A percentile compares a stretch with the other conserved stretches of the same genome.
These are phyloP conservation scores for Verticillium zaregamsianum DNA, from an alignment of 2,329 filamentous ascomycete genomes.

Conservation along the genomic window DNA sequence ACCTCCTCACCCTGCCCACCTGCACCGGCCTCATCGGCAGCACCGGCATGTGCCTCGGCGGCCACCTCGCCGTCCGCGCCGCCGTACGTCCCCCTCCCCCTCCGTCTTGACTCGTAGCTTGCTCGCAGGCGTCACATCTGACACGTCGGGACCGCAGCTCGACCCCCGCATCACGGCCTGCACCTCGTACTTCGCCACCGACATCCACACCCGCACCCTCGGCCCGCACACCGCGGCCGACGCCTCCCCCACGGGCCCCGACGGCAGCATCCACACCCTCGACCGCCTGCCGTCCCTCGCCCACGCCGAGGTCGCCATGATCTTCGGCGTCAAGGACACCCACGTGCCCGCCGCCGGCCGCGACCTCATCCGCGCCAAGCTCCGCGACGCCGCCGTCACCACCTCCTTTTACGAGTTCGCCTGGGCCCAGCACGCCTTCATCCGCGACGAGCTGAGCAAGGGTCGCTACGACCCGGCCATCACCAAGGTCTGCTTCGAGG, in stretches of 20 bases:
- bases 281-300: constrained; percentile 62
- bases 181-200: constrained; percentile 89
- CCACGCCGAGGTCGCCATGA: constrained; percentile 80
- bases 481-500: constrained; percentile 84
- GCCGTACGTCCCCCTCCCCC: constrained; percentile 33
- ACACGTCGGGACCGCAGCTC: constrained; percentile 36
- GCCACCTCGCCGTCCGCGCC: constrained; percentile 69
- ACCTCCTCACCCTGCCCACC: constrained; percentile 67
- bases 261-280: constrained; percentile 44
- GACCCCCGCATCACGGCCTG: constrained; percentile 72
- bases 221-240: constrained; percentile 54
- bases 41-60: constrained; percentile 90
- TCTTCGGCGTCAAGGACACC: constrained; percentile 87
- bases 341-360: constrained; percentile 81
- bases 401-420: constrained; percentile 86
- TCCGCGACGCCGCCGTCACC: constrained; percentile 69
- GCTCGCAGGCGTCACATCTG: too few relatives aligned
- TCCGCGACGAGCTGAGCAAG: constrained; percentile 87
- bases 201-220: constrained; percentile 76
- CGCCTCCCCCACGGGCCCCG: constrained; percentile 31
- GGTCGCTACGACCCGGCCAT: constrained; percentile 90
- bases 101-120: background rate
- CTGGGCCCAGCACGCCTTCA: constrained; percentile 95
- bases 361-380: constrained; percentile 76
- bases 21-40: constrained; percentile 74